Evolutionary conservation across 108 stramenopile genomes (phyloP).

Genomic region (Mediolabrus comicus): DNA sequence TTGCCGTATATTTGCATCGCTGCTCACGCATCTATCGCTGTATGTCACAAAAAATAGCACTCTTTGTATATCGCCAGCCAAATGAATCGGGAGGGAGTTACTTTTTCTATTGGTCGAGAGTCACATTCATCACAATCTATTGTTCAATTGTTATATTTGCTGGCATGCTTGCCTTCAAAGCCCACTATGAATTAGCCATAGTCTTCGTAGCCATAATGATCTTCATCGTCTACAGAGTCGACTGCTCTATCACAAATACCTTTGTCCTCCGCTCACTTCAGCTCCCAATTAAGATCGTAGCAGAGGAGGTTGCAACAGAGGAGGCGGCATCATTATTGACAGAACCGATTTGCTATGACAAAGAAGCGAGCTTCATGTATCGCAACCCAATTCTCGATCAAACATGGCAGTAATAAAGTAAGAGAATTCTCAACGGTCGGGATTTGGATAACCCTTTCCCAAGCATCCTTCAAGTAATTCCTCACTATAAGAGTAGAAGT

Average conservation of each 20-base stretch:
- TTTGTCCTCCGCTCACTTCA: slow-evolving; percentile 33
- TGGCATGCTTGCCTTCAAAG: slow-evolving; percentile 28
- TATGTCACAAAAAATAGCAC: not conserved
- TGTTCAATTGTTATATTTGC: slow-evolving; percentile 38
- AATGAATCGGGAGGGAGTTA: slow-evolving; percentile 60
- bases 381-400: slow-evolving; percentile 38
- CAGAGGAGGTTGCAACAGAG: slow-evolving; percentile 34
- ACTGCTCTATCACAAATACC: slow-evolving; percentile 23
- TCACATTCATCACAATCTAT: slow-evolving; percentile 47
- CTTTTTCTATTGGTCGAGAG: slow-evolving; percentile 53
- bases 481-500: slow-evolving; percentile 8
- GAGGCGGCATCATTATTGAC: slow-evolving; percentile 32
- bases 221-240: slow-evolving; percentile 20
- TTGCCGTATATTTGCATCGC: not conserved
- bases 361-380: slow-evolving; percentile 43
- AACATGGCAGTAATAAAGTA: slow-evolving; percentile 11
- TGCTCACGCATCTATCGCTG: not conserved
- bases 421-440: not conserved
- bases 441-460: not conserved
- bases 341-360: slow-evolving; percentile 17
- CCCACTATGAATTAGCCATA: slow-evolving; percentile 8
- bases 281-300: slow-evolving; percentile 27
- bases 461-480: not conserved
- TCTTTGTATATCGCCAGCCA: slow-evolving; percentile 52
- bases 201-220: slow-evolving; percentile 28